Conservation (phyloP, 2,329 filamentous ascomycete species). For the Neonectria faginata region DNA sequence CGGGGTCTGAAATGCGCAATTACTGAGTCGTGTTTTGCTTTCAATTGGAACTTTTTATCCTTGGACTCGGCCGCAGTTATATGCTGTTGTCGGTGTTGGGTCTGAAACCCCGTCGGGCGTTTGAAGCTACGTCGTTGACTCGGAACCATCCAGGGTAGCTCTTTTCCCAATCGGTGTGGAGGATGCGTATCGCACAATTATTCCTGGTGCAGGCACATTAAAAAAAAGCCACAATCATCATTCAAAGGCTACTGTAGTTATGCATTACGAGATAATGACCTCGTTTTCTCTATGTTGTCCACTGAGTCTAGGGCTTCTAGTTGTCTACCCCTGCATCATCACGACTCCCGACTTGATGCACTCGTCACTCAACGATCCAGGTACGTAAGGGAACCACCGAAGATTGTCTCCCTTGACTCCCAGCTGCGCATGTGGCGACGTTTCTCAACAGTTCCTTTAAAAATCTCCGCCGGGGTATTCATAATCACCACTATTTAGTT, state of each 20-base stretch:
- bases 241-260: background rate
- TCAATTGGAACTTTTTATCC: background rate
- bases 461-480: slow-evolving; percentile 19
- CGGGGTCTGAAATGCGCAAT: background rate
- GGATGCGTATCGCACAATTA: background rate
- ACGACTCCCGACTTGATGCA: too few relatives aligned
- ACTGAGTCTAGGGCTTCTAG: background rate
- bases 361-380: background rate
- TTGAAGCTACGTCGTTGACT: background rate
- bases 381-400: background rate
- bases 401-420: background rate
- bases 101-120: slow-evolving; percentile 10
- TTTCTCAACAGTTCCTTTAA: slow-evolving; percentile 22
- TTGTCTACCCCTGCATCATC: background rate
- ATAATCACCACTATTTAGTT: background rate
- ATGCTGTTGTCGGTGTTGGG: background rate
- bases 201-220: background rate
- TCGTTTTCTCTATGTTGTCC: background rate
- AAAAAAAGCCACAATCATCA: background rate
- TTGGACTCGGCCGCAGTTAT: background rate
- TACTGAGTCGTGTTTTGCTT: background rate
- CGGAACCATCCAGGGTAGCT: slow-evolving; percentile 9
- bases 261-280: background rate
- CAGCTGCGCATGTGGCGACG: background rate
- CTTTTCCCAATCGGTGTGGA: slow-evolving; percentile 2